Conservation (phyloP, 2,329 filamentous ascomycete species). For the Torrubiellomyces zombiae region DNA sequence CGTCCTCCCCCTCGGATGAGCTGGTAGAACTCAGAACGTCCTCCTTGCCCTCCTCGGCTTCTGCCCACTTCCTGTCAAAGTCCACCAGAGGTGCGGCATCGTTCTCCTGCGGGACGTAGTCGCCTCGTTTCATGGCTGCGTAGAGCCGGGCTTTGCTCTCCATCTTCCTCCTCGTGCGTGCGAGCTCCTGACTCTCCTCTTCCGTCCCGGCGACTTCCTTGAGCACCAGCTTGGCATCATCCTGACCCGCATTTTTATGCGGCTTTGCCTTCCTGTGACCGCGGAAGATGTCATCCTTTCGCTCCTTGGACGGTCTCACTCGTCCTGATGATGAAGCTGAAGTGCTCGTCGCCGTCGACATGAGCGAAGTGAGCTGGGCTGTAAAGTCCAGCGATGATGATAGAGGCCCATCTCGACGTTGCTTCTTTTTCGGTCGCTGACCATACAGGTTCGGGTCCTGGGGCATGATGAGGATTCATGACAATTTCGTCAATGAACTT, state of each 20-base stretch:
- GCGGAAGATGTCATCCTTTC: constrained; percentile 29
- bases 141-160: constrained; percentile 83
- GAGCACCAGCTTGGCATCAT: constrained; percentile 32
- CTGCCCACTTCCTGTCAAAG: constrained; percentile 92
- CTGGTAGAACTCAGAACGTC: constrained; percentile 37
- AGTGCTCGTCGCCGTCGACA: constrained; percentile 37
- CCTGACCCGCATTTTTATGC: constrained; percentile 23
- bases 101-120: constrained; percentile 54
- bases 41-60: constrained; percentile 38
- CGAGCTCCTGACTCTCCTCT: constrained; percentile 51
- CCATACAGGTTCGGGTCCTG: constrained; percentile 64
- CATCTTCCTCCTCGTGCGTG: constrained; percentile 62
- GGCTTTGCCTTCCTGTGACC: constrained; percentile 12
- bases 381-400: constrained; percentile 68
- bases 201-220: constrained; percentile 37
- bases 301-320: constrained; percentile 27
- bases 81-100: constrained; percentile 60
- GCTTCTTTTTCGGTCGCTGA: constrained; percentile 50
- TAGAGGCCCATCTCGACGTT: constrained; percentile 52
- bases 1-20: constrained; percentile 22
- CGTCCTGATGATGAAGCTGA: constrained; percentile 23
- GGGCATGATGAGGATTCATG: constrained; percentile 24
- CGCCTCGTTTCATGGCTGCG: constrained; percentile 77
- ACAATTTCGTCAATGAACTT: too few relatives aligned
- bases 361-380: constrained; percentile 71